These are phyloP conservation scores for Helenozyma rhizophorensis DNA, from an alignment of 805 yeast genomes.

Conservation along the genomic window DNA sequence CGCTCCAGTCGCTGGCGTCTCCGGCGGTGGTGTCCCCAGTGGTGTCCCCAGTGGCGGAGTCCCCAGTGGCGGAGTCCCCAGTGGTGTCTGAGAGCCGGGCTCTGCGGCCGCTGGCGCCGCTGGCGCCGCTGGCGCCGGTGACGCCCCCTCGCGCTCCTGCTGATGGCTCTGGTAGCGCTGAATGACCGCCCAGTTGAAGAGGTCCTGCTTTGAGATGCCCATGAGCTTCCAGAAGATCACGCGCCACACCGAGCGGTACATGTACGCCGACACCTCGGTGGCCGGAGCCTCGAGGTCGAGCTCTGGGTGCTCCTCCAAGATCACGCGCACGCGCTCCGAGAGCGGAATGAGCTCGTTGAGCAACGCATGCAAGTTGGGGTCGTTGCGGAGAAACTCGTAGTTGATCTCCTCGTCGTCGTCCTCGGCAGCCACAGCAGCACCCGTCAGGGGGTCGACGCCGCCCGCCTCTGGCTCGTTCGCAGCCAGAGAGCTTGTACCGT, in stretches of 20 bases:
- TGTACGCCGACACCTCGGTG: conserved; percentile 30
- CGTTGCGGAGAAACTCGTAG: conserved; percentile 31
- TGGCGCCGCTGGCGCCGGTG: too few relatives aligned
- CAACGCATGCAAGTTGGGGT: conserved; percentile 34
- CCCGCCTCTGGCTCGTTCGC: too few relatives aligned
- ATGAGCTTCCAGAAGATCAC: conserved; percentile 49
- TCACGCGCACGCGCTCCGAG: conserved; percentile 39
- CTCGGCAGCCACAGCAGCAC: conserved; percentile 9
- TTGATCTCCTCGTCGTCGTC: conserved; percentile 14
- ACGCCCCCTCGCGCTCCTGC: conserved; percentile 2
- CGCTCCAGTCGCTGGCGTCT: too few relatives aligned
- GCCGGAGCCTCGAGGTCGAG: conserved; percentile 45
- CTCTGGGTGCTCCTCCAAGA: conserved; percentile 25
- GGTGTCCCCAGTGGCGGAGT: background rate
- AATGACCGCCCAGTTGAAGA: conserved; percentile 49
- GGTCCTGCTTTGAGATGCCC: conserved; percentile 48
- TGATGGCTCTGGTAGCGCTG: conserved; percentile 11
- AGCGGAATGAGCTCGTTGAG: conserved; percentile 38
- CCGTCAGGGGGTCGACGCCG: conserved; percentile 12
- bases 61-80: background rate
- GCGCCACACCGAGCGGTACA: conserved; percentile 26
- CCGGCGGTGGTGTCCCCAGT: conserved; percentile 3
- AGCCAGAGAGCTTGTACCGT: too few relatives aligned
- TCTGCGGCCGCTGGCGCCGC: background rate
- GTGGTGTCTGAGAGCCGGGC: background rate